Base-by-base conservation (phyloP, 2,329 filamentous ascomycete species). In the Penicillium sp. region DNA sequence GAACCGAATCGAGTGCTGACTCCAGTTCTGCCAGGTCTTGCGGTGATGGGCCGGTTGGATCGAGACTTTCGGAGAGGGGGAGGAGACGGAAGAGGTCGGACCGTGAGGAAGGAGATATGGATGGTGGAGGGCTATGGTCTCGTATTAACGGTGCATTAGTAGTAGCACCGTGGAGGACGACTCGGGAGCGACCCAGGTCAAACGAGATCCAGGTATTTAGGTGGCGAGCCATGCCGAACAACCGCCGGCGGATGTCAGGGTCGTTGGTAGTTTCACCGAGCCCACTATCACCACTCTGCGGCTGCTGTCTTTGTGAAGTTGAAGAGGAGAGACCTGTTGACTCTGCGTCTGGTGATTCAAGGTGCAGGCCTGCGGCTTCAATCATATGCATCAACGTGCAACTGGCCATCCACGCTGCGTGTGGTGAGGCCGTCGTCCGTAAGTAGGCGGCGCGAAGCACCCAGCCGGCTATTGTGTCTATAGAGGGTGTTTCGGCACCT, bases 151-250 rank as follows among this genome's bases (percentile, higher is more conserved):
- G 60, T 8, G n/a, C n/a, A n/a, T 69, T 56, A 1, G 68, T 65
- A 0, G 69, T 70, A 7, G 72, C 69, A 13, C 71, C 71, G 21
- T 71, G 69, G 0, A 78, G 62, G 45, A 68, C 43, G 11, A 79
- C 74, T 7, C 75, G 67, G 0, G 76, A 77, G 0, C 75, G 70
- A 1, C 77, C 77, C 37, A 79, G 71, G 39, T 81, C 78, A 46
- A 78, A 80, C 0, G 76, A 79, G 17, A 75, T 73, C 77, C 77
- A 80, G 9, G 73, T 74, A 48, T 80, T 80, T 6, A 81, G 67
- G 47, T 80, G 77, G 7, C 76, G 73, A 0, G 77, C 72, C 27
- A 80, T 69, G 36, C 74, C 69, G 52, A 77, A 60, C 3, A 77
- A 55, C 2, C 74, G 59, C 9, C 67, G 63, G 8, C 67, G 64